Percentiles rank a stretch among this genome's conserved stretches.
Evolutionary conservation across 768 basidiomycete species (phyloP).

Genomic region (Mycena galopus): DNA sequence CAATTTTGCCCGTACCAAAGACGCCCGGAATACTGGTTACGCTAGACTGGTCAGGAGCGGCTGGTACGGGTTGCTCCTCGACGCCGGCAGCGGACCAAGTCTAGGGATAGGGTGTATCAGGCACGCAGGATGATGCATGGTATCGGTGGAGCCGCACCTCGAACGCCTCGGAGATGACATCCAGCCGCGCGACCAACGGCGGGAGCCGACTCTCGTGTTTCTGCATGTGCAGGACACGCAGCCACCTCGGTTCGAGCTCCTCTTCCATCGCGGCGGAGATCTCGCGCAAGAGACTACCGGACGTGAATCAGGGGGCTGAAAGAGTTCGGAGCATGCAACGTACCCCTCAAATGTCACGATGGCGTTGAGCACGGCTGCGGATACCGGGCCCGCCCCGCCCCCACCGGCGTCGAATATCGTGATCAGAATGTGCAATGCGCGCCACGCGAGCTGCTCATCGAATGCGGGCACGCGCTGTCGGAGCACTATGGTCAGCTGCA

Average conservation of each 20-base stretch:
- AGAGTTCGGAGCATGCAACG: background rate
- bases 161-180: constrained; percentile 1
- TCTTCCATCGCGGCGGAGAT: constrained; percentile 16
- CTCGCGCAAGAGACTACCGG: constrained; percentile 11
- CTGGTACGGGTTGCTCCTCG: too few species aligned
- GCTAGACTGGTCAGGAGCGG: too few species aligned
- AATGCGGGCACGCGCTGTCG: constrained; percentile 1
- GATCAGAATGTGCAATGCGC: background rate
- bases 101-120: constrained; percentile 5
- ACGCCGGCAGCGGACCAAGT: background rate
- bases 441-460: constrained; percentile 11
- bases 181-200: background rate
- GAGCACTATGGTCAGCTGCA: background rate
- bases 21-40: too few species aligned
- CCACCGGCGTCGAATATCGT: background rate
- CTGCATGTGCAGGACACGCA: background rate
- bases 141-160: constrained; percentile 9
- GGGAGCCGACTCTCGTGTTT: constrained; percentile 3
- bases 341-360: constrained; percentile 14
- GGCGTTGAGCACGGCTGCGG: background rate
- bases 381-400: background rate
- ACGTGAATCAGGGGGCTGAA: background rate
- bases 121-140: background rate
- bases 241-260: background rate
- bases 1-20: constrained; percentile 8